Conservation (phyloP, 306 rosid genomes). For the Glycyrrhiza uralensis region DNA sequence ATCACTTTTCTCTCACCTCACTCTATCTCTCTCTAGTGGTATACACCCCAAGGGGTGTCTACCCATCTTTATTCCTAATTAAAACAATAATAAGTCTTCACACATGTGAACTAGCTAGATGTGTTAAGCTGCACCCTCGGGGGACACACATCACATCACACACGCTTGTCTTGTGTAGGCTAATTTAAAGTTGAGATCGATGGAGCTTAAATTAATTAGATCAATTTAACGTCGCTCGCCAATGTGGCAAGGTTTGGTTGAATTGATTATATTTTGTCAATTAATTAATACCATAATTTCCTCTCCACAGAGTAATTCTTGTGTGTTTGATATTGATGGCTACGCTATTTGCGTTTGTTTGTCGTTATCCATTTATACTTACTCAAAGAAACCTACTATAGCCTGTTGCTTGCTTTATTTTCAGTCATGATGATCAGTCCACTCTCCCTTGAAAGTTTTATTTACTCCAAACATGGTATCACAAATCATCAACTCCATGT, state of each 20-base stretch:
- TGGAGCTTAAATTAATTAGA: neutral
- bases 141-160: neutral
- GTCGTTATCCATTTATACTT: slow-evolving; percentile 20
- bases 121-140: neutral
- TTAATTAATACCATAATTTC: neutral
- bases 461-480: slow-evolving; percentile 2
- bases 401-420: slow-evolving; percentile 3
- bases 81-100: neutral
- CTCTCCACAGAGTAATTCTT: neutral
- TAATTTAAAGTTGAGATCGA: neutral
- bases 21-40: too few species aligned
- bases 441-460: neutral
- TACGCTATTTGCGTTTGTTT: neutral
- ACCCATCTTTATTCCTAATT: neutral
- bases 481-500: neutral
- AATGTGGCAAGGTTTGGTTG: neutral
- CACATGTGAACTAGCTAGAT: neutral
- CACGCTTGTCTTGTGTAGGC: neutral
- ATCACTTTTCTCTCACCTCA: too few species aligned
- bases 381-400: neutral
- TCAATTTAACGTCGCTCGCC: neutral
- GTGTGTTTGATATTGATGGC: neutral
- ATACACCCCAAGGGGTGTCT: too few species aligned
- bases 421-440: slow-evolving; percentile 3
- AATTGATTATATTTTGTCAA: neutral